Base-by-base conservation (phyloP, 257 asterid species). In the Perilla frutescens region DNA sequence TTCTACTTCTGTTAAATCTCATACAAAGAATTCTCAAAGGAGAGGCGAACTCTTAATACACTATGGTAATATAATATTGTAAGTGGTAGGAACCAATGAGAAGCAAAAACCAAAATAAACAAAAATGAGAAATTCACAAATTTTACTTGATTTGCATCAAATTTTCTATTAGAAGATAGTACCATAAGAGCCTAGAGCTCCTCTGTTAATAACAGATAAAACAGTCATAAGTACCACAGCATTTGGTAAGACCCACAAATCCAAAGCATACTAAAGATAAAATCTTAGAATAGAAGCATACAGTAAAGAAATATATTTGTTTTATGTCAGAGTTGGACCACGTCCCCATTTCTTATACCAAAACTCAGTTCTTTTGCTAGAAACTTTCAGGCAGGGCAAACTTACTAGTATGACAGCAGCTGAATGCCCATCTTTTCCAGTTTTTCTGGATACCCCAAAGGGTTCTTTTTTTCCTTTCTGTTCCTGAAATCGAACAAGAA, bases 341-440 rank as follows among this genome's bases (percentile, higher is more conserved):
- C 59, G 60, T 66, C 68, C 12, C n/a, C 48, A 68, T 43, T 61
- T 47, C 58, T 60, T 40, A 37, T 53, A 48, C 44, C 41, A 58
- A 37, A 62, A 8, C 56, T 36, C 6, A 61, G 8, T 60, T 49
- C 9, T 34, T 45, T 34, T 3, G 32, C 20, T 50, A 47, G 55
- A 15, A 39, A 39, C 49, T 26, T 55, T 48, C 48, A 50, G 72
- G 69, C 1, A 63, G 61, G 72, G 79, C 10, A 62, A 82, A 81
- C 96, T 77, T 71, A 90, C 98, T 81, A 93, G 84, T 84, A 87
- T 78, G 68, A 93, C 32, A 77, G 84, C 77, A 45, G 91, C 84
- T 14, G 84, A 54, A n/a, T 81, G 88, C 57, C 81, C 82, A 54
- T 82, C 83, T 73, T 81, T 89, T 68, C 61, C 81, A 45, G 73